phyloP scores from a whole-genome alignment of 2,329 filamentous ascomycete genomes.

The Trichoderma brevicompactum region DNA sequence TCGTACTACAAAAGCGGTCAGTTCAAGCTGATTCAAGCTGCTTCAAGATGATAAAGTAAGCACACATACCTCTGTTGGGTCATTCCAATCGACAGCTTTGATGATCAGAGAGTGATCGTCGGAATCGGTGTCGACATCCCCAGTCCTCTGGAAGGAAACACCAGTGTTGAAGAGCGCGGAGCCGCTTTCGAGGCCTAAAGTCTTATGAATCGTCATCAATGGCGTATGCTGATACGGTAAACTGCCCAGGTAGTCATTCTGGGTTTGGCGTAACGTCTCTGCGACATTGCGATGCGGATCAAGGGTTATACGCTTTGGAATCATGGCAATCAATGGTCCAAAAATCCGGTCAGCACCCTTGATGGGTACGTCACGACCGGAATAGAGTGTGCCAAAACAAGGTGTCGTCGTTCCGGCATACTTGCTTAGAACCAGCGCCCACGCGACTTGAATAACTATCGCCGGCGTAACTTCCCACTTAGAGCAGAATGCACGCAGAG shows the following conservation, averaged over 20 bases:
- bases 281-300: neutral
- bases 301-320: conserved; percentile 23
- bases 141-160: conserved; percentile 19
- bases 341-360: conserved; percentile 24
- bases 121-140: neutral
- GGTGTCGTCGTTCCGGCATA: conserved; percentile 15
- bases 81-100: neutral
- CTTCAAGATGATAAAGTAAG: no score
- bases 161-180: conserved; percentile 21
- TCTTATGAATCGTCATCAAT: conserved; percentile 5
- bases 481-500: conserved; percentile 15
- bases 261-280: neutral
- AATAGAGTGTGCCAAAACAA: conserved; percentile 29
- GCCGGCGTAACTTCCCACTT: conserved; percentile 28
- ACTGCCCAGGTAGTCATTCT: conserved; percentile 18
- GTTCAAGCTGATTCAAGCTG: no score
- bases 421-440: conserved; percentile 27
- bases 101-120: no score
- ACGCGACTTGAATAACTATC: conserved; percentile 25
- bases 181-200: neutral
- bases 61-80: conserved; percentile 7
- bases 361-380: conserved; percentile 29
- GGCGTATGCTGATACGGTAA: conserved; percentile 16
- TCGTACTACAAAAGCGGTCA: no score
- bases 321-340: conserved; percentile 28